Evolutionary conservation across 108 stramenopile species (phyloP), one percentile per base, ranked within the genome.

Genomic region (Pseudonitzschia pungens): DNA sequence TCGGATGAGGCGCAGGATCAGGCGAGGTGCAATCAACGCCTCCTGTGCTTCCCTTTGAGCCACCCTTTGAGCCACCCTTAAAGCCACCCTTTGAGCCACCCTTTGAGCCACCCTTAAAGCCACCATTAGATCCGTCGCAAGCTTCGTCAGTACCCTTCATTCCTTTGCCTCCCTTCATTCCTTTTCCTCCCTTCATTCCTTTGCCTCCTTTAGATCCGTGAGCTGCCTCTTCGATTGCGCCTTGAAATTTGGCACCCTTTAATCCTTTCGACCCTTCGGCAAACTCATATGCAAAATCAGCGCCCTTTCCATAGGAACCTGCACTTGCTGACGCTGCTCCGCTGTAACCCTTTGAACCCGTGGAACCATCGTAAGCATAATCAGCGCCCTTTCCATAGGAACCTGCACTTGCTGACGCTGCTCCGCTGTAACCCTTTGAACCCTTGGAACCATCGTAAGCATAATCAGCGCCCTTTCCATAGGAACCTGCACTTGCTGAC

Each of bases 41-140:
- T 54, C 3, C 53, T 54, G 9, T 54, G 24, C 53, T 54, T 54
- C 53, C 53, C 24, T 54, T 54, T n/a, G n/a, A n/a, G n/a, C n/a
- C n/a, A 14, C 53, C 24, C n/a, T 14, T 24, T 11, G n/a, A n/a
- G n/a, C n/a, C n/a, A n/a, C 0, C n/a, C 22, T 54, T 0, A 12
- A 0, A 0, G 4, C 53, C 53, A 14, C 12, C 8, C 9, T 14
- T 24, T 5, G 36, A 14, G 8, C 8, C 53, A n/a, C 53, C 53
- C 24, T 54, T 54, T n/a, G n/a, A n/a, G n/a, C n/a, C n/a, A 14
- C 0, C n/a, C 22, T 54, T 0, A 12, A 0, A 0, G 4, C 53
- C 53, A 14, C 12, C 8, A 54, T 14, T 24, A 36, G 36, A 14
- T 0, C 8, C 53, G 24, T 54, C 24, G 53, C 53, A 54, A 36